phyloP scores from a whole-genome alignment of 352 stramenopile genomes.

The Phytophthora sp. region DNA sequence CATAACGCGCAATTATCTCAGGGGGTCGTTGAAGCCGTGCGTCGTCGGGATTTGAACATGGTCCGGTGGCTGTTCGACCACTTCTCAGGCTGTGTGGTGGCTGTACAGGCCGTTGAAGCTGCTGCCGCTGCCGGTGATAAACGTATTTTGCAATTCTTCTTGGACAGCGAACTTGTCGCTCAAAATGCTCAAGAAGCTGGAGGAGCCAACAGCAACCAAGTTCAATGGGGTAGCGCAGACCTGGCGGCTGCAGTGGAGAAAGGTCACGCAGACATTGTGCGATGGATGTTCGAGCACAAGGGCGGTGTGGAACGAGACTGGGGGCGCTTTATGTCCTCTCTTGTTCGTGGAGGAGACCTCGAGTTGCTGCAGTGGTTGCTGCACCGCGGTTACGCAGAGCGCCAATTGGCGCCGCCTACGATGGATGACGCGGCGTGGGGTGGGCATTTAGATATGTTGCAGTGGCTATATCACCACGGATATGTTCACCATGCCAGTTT shows the following conservation, averaged over 20 bases:
- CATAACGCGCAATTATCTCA: slow-evolving; percentile 28
- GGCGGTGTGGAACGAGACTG: slow-evolving; percentile 32
- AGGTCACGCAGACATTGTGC: slow-evolving; percentile 15
- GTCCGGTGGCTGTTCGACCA: slow-evolving; percentile 32
- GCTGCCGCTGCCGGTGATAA: slow-evolving; percentile 23
- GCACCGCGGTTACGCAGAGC: slow-evolving; percentile 23
- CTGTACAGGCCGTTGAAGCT: slow-evolving; percentile 29
- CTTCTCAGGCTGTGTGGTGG: slow-evolving; percentile 27
- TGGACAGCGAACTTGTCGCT: slow-evolving; percentile 7
- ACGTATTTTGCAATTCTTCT: slow-evolving; percentile 26
- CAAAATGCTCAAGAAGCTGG: slow-evolving; percentile 8
- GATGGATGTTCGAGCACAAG: slow-evolving; percentile 35
- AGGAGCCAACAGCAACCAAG: slow-evolving; percentile 17
- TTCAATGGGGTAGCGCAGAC: slow-evolving; percentile 35
- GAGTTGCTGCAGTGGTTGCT: slow-evolving; percentile 39
- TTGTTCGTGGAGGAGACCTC: slow-evolving; percentile 26
- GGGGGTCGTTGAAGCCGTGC: slow-evolving; percentile 27
- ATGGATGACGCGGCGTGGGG: slow-evolving; percentile 40
- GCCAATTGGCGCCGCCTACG: slow-evolving; percentile 32
- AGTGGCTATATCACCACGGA: slow-evolving; percentile 38
- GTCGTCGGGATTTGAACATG: slow-evolving; percentile 20
- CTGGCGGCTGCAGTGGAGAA: slow-evolving; percentile 37
- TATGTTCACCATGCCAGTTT: slow-evolving; percentile 36
- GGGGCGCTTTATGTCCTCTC: slow-evolving; percentile 30
- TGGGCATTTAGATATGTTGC: slow-evolving; percentile 29